A percentile compares a stretch with the other conserved stretches of the same genome.
These are phyloP conservation scores for Micractinium sp. DNA, from an alignment of 139 green algal genomes.

Conservation along the genomic window DNA sequence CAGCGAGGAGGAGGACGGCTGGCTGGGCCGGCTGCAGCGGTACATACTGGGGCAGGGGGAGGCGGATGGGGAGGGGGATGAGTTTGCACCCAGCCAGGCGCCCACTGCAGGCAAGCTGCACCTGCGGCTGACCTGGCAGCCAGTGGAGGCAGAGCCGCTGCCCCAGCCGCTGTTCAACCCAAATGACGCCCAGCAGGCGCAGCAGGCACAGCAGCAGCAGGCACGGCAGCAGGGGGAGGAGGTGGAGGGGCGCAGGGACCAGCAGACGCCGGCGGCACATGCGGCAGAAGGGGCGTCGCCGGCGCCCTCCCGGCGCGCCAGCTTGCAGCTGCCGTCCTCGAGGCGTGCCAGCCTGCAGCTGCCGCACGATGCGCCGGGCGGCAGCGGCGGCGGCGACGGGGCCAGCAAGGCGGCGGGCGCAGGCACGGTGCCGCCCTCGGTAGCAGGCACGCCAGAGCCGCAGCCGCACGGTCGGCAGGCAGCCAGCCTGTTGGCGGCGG, in stretches of 20 bases:
- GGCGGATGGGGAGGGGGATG: slow-evolving; percentile 11
- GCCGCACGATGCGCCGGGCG: background rate
- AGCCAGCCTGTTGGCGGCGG: background rate
- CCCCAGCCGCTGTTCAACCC: background rate
- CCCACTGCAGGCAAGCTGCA: slow-evolving; percentile 6
- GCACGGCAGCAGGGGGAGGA: background rate
- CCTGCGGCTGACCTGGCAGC: slow-evolving; percentile 21
- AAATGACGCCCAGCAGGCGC: background rate
- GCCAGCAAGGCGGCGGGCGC: background rate
- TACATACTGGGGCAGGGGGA: slow-evolving; percentile 28
- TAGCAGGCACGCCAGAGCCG: background rate
- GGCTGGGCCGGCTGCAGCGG: slow-evolving; percentile 12
- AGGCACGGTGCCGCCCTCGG: background rate
- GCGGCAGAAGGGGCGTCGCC: background rate
- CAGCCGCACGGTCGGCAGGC: background rate
- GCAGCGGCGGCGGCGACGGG: background rate
- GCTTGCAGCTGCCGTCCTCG: background rate
- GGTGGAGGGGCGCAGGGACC: background rate
- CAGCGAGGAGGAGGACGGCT: slow-evolving; percentile 20
- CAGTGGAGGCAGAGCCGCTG: background rate
- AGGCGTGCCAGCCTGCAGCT: slow-evolving; percentile 8
- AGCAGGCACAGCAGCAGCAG: slow-evolving; percentile 1
- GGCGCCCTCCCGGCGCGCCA: background rate
- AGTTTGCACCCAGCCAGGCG: slow-evolving; percentile 29
- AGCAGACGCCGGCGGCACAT: background rate